These are phyloP conservation scores for Babesia microti DNA, from an alignment of 169 alveolate species.

Conservation along the genomic window DNA sequence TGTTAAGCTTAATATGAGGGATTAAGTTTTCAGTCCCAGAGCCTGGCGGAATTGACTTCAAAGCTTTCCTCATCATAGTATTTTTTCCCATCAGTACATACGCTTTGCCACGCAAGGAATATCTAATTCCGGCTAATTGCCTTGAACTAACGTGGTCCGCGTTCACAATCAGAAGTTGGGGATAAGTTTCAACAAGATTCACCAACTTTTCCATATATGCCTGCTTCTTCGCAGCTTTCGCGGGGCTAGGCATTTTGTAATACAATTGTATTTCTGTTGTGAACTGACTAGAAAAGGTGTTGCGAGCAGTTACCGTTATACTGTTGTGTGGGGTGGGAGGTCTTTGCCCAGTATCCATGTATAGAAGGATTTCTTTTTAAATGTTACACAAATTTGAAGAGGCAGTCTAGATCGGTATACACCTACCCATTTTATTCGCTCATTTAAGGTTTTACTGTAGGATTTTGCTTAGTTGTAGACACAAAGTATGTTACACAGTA, in stretches of 20 bases:
- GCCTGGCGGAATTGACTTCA: constrained; percentile 64
- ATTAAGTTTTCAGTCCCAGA: constrained; percentile 75
- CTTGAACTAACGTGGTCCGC: constrained; percentile 92
- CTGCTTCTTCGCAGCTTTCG: constrained; percentile 73
- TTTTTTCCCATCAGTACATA: constrained; percentile 92
- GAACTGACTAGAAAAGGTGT: neutral
- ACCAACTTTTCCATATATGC: constrained; percentile 73
- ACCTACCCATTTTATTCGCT: constrained; percentile 1
- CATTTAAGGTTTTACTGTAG: too few relatives aligned
- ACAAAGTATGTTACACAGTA: too few relatives aligned
- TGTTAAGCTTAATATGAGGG: constrained; percentile 79
- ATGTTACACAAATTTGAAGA: neutral
- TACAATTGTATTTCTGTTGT: neutral
- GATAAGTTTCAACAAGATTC: constrained; percentile 68
- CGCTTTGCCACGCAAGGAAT: constrained; percentile 83
- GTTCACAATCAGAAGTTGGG: constrained; percentile 77
- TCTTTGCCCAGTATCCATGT: neutral
- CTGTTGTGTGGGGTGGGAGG: neutral
- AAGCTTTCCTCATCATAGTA: constrained; percentile 88
- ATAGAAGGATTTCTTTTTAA: neutral
- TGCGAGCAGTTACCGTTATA: neutral
- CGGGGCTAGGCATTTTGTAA: constrained; percentile 67
- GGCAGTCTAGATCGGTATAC: neutral
- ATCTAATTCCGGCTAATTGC: constrained; percentile 87
- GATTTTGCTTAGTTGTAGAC: too few relatives aligned